These are phyloP conservation scores for Dichomitus squalens DNA, from an alignment of 1,284 basidiomycete species.

Conservation along the genomic window DNA sequence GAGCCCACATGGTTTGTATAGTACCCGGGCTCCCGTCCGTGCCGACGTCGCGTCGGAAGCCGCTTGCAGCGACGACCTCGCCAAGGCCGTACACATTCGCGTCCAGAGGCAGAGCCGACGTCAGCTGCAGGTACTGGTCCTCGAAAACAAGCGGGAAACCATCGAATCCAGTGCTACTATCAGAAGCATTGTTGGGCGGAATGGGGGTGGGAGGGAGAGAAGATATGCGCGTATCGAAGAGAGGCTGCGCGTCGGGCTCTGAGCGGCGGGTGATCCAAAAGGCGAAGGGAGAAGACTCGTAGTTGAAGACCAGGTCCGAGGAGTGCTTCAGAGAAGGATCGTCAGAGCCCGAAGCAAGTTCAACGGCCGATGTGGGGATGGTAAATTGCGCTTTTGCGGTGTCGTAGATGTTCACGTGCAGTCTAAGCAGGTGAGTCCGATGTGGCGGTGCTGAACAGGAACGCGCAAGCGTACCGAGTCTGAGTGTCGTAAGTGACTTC, in stretches of 20 bases:
- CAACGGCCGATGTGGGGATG: slow-evolving; percentile 62
- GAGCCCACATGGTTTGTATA: slow-evolving; percentile 72
- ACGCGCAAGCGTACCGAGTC: slow-evolving; percentile 43
- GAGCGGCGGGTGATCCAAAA: slow-evolving; percentile 79
- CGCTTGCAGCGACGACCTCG: slow-evolving; percentile 69
- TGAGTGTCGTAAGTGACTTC: slow-evolving; percentile 68
- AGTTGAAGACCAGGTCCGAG: slow-evolving; percentile 72
- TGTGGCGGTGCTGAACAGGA: not conserved
- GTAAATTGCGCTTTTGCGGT: slow-evolving; percentile 60
- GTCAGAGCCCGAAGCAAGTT: slow-evolving; percentile 41
- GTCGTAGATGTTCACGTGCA: slow-evolving; percentile 81
- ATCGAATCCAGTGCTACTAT: slow-evolving; percentile 53
- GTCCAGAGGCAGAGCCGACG: slow-evolving; percentile 61
- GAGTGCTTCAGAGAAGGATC: slow-evolving; percentile 32
- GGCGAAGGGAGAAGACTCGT: slow-evolving; percentile 64
- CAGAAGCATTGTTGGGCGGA: slow-evolving; percentile 45
- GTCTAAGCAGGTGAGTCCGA: slow-evolving; percentile 37
- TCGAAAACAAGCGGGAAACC: slow-evolving; percentile 74
- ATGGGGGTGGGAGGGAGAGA: slow-evolving; percentile 62
- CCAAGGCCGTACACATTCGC: slow-evolving; percentile 82
- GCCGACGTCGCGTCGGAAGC: slow-evolving; percentile 68
- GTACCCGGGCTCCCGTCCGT: slow-evolving; percentile 54
- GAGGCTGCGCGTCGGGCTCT: slow-evolving; percentile 52
- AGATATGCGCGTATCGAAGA: slow-evolving; percentile 74
- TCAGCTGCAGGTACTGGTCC: slow-evolving; percentile 70